These are phyloP conservation scores for Dendrocalamus latiflorus DNA, from an alignment of 202 grass and related monocot species.

Conservation along the genomic window DNA sequence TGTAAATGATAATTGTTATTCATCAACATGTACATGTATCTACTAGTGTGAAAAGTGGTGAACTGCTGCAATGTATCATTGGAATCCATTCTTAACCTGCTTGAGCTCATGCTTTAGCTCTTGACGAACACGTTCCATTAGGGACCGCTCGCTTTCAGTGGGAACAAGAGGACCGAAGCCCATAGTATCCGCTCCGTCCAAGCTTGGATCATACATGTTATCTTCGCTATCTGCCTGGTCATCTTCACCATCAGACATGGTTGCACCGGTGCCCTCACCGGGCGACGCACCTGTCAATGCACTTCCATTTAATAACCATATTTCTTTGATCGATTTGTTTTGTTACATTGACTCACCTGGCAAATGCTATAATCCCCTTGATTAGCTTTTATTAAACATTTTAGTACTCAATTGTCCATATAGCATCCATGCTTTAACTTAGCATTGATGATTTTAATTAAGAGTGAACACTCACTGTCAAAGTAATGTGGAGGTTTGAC, in stretches of 20 bases:
- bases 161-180: constrained; percentile 66
- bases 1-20: not conserved
- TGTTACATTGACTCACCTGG: no score
- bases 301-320: not conserved
- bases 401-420: no score
- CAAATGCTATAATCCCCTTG: no score
- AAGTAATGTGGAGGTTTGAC: no score
- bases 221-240: constrained; percentile 67
- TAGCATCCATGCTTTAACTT: no score
- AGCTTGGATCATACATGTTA: constrained; percentile 59
- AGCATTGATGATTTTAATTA: no score
- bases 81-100: constrained; percentile 33
- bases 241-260: constrained; percentile 81
- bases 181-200: constrained; percentile 52
- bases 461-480: no score
- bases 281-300: constrained; percentile 51
- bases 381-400: no score
- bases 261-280: constrained; percentile 68
- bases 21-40: not conserved
- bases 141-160: constrained; percentile 67
- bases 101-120: constrained; percentile 78
- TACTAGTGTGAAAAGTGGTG: not conserved
- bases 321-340: no score
- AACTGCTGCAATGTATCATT: not conserved
- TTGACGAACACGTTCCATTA: constrained; percentile 81